Base-by-base conservation (phyloP, 2,329 filamentous ascomycete species). In the Polychaeton citri region DNA sequence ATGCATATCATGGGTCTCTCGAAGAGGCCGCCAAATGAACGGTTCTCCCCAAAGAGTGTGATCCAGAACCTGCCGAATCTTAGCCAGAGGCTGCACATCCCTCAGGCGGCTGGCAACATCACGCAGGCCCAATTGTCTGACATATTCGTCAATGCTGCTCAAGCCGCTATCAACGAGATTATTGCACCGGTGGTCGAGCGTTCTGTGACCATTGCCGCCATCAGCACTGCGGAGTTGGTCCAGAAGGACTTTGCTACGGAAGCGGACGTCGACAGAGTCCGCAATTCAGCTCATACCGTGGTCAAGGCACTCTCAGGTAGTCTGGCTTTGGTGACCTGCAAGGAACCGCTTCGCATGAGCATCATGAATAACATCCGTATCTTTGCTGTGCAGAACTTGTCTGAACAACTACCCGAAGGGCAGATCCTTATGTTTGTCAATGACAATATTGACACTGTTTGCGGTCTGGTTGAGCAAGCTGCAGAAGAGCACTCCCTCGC, bases 361-460 rank as follows among this genome's bases (percentile, higher is more conserved):
- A 93, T 98, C 60, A 92, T 82, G 36, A 98, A 96, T 61, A 93
- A 96, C 54, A 86, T 98, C 58, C 81, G 90, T n/a, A 71, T 93
- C 24, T 77, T 84, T 36, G 81, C 84, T 10, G 37, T 46, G 36
- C 66, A 71, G 38, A 71, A 73, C 34, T 63, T 74, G 28, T 70
- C 69, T 2, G 74, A 79, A 48, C 82, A 83, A 12, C 71, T 98
- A 42, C 85, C 90, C 0, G 90, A 98, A 61, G 90, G 90, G 5
- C 83, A 90, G 20, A 90, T 98, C 42, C 74, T 96, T 38, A 95
- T 98, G 84, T 96, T 92, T 59, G 88, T 98, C 42, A 98, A 96
- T 57, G 88, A 92, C 45, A 98, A 98, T 55, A 71, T 98, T 19
- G 90, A 98, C 48, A 72, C 86, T 28, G 88, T 92, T 32, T 96